phyloP scores from a whole-genome alignment of 2,329 filamentous ascomycete genomes.

The Metarhizium anisopliae region DNA sequence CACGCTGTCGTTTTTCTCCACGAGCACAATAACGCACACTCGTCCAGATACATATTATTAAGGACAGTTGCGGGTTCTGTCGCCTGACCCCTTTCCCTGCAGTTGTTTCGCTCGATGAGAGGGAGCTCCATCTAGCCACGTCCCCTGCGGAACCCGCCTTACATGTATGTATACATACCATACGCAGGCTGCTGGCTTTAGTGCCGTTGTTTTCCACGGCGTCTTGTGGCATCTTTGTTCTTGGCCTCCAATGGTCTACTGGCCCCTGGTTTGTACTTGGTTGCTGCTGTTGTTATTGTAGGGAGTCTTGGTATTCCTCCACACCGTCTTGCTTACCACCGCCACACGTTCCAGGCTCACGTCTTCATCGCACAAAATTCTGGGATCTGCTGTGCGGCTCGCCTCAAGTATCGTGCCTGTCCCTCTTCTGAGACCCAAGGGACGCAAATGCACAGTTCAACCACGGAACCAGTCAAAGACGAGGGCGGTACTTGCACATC shows the following conservation, averaged over 20 bases:
- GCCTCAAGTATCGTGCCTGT: not conserved
- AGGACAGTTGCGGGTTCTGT: not conserved
- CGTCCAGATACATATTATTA: not conserved
- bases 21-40: not conserved
- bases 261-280: not conserved
- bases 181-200: not conserved
- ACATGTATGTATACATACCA: not conserved
- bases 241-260: slow-evolving; percentile 1
- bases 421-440: not conserved
- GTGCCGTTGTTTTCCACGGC: slow-evolving; percentile 2
- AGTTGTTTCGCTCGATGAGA: not conserved
- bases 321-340: slow-evolving; percentile 4
- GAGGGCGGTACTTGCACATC: not conserved
- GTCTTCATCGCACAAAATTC: not conserved
- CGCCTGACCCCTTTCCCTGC: not conserved
- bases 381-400: not conserved
- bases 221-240: slow-evolving; percentile 1
- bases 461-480: not conserved
- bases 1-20: not conserved
- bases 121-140: not conserved
- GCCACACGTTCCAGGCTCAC: slow-evolving; percentile 4
- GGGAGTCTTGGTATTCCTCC: slow-evolving; percentile 1
- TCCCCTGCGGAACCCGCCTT: slow-evolving; percentile 5
- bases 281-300: not conserved
- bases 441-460: not conserved